Evolutionary conservation across 495 filamentous ascomycete species (phyloP).

Genomic region (Xylaria palmicola): DNA sequence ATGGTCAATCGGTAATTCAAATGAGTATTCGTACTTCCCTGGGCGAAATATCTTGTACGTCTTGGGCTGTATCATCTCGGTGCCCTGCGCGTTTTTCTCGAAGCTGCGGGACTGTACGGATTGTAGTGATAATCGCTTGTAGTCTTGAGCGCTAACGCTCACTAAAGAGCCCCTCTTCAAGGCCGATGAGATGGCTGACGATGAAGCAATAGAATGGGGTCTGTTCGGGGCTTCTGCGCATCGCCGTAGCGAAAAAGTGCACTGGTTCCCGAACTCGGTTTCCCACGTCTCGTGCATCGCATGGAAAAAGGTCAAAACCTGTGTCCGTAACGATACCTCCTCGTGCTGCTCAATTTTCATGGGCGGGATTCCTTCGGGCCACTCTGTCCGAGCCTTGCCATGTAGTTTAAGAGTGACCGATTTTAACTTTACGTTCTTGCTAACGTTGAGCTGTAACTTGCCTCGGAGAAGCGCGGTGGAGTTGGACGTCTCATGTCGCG

Average conservation of each 20-base stretch:
- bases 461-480: conserved; percentile 83
- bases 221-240: conserved; percentile 16
- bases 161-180: conserved; percentile 22
- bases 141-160: conserved; percentile 47
- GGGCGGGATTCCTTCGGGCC: conserved; percentile 97
- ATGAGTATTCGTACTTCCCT: conserved; percentile 91
- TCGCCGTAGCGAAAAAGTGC: conserved; percentile 43
- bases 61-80: conserved; percentile 69
- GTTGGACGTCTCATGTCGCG: conserved; percentile 51
- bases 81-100: conserved; percentile 66
- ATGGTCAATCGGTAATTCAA: conserved; percentile 92
- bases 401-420: conserved; percentile 84
- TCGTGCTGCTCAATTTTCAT: conserved; percentile 81
- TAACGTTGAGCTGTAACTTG: conserved; percentile 75
- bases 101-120: conserved; percentile 84
- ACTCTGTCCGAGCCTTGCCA: conserved; percentile 86
- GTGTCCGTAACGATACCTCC: conserved; percentile 71
- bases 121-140: conserved; percentile 70
- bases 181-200: conserved; percentile 26
- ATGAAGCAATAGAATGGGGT: conserved; percentile 5
- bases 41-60: conserved; percentile 88
- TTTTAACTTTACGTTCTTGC: conserved; percentile 92
- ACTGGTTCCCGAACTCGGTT: conserved; percentile 61
- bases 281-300: conserved; percentile 58
- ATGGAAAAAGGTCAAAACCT: conserved; percentile 81